Evolutionary conservation across 768 basidiomycete species (phyloP), one percentile per base, ranked within the genome.

Genomic region (Suillus subaureus): DNA sequence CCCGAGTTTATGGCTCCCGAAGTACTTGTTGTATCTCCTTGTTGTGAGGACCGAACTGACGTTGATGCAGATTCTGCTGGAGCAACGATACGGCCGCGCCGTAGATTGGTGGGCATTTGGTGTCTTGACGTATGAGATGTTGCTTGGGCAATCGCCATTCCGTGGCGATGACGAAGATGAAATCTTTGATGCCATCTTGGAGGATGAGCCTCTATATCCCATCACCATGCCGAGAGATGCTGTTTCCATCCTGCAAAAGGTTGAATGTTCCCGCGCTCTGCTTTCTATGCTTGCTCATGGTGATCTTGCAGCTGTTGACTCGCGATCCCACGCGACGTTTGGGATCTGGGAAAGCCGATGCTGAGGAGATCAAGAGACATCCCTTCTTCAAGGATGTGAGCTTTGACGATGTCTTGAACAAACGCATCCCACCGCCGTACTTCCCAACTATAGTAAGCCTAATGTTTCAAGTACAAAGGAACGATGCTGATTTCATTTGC

Each of bases 31-130:
- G 9, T 28, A 31, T 23, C 61, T n/a, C 28, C 55, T 54, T 28
- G 26, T 13, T 42, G 37, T 23, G 15, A 64, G 12, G 43, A 26
- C 43, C 70, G 70, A 69, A 58, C 23, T 35, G n/a, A 8, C 65
- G 39, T 12, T 18, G 7, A 67, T 40, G 33, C 16, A 99, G 96
- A 99, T 99, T 77, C 84, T 99, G 62, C 86, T 99, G n/a, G 97
- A 99, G 80, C 97, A 99, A 80, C 92, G 96, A 56, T 99, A 99
- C 72, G 96, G 96, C 12, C 94, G 96, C 45, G 97, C 97, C 13
- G 97, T 99, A 49, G 97, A 99, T 75, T 99, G 97, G 97, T 99
- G 97, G 97, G 97, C 97, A 15, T 99, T 99, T 76, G 97, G 97
- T 69, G 97, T 99, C 5, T 79, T 99, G 71, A 98, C 92, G 31